Base-by-base conservation (phyloP, 305 asterid genomes). In the Fraxinus velutina region DNA sequence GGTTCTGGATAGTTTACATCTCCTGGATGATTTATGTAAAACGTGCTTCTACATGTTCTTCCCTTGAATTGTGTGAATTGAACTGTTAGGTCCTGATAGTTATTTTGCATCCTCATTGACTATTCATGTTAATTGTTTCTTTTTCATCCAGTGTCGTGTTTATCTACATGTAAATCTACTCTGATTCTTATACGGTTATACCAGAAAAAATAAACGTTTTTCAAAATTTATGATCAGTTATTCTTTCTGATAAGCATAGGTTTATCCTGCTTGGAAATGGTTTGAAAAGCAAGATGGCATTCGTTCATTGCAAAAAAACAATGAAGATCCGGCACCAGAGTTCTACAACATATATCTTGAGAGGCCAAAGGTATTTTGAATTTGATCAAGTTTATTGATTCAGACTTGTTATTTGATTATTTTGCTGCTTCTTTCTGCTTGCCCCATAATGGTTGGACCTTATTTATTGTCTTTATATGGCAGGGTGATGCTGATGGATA, bases 401-500 rank as follows among this genome's bases (percentile, higher is more conserved):
- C 73, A 47, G 44, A 44, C 21, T 17, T 39, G 60, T n/a, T 74
- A 6, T 39, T 42, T 72, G 42, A 22, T 73, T 73, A 50, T 83
- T 72, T 42, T 75, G 39, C 32, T 84, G 82, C 39, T 57, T 30
- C 75, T 75, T 66, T 80, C 78, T 68, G n/a, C 74, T 29, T 27
- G 37, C 71, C 73, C 39, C 71, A 42, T 21, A 62, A 60, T 50
- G 74, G 76, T 62, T 79, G 71, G 77, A 24, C 37, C 73, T 82
- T 71, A 76, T 78, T 70, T 82, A 13, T 72, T 66, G 78, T 74
- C 66, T 81, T 75, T 79, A 36, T 64, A 77, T 88, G 52, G 84
- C 95, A 96, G 99, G 99, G 98, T 83, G 99, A 96, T 89, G 98
- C 97, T 80, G 99, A 96, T 90, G 99, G 99, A 68, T 96, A 94